phyloP scores from a whole-genome alignment of 352 stramenopile genomes.

The Phytophthora cryptogea region DNA sequence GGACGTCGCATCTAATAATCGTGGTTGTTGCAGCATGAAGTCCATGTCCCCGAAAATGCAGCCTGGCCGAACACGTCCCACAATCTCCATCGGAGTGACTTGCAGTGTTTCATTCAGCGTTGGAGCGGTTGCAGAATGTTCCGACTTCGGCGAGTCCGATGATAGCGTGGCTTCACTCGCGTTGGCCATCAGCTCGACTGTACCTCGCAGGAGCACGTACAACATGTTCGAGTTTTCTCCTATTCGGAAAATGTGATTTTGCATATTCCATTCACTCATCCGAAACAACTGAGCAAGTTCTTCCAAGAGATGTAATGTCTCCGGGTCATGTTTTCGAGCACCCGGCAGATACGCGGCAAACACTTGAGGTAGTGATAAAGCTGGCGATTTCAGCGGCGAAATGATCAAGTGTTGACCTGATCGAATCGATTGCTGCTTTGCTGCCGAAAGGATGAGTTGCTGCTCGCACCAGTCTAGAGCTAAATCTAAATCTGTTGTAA shows the following conservation, averaged over 20 bases:
- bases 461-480: constrained; percentile 72
- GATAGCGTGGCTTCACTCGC: constrained; percentile 17
- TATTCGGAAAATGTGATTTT: constrained; percentile 46
- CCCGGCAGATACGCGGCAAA: constrained; percentile 49
- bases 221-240: constrained; percentile 46
- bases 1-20: constrained; percentile 52
- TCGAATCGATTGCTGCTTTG: constrained; percentile 43
- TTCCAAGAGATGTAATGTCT: constrained; percentile 23
- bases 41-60: constrained; percentile 76
- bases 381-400: constrained; percentile 29
- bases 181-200: constrained; percentile 49
- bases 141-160: constrained; percentile 25
- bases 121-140: constrained; percentile 1
- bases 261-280: constrained; percentile 35
- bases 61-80: constrained; percentile 54
- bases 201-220: constrained; percentile 57
- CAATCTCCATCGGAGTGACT: constrained; percentile 36
- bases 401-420: constrained; percentile 32
- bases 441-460: constrained; percentile 52
- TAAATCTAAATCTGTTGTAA: constrained; percentile 54
- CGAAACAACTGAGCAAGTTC: constrained; percentile 45
- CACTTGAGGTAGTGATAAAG: constrained; percentile 46
- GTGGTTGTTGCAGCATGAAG: constrained; percentile 54
- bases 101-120: constrained; percentile 1
- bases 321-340: constrained; percentile 15